Base-by-base conservation (phyloP, 805 yeast genomes). In the Geotrichum ghanense region DNA sequence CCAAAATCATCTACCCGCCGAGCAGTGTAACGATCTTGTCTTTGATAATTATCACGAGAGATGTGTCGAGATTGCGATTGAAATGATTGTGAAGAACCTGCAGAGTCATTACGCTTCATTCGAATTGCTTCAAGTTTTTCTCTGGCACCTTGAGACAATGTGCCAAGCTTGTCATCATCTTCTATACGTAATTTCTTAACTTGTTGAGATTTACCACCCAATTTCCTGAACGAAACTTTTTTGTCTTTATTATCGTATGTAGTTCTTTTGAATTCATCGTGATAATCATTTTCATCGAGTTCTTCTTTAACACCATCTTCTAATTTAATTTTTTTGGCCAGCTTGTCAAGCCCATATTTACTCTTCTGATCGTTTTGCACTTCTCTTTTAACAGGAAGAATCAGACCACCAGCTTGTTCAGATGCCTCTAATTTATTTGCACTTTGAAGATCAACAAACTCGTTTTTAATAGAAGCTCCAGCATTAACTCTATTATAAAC, bases 401-500 rank as follows among this genome's bases (percentile, higher is more conserved):
- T 19, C 40, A 40, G 16, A 14, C 47, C 39, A 12, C 45, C 45
- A 3, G 14, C 21, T 23, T 23, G 14, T n/a, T 19, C 2, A 23
- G 31, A 21, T 2, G 22, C 25, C 25, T 25, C n/a, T 4, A 20
- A 19, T 21, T 22, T n/a, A 42, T 23, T 25, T 16, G 37, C 31
- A 22, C 45, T 22, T 23, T 20, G 22, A 19, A 23, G 22, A 16
- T 35, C 26, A n/a, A 19, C 47, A 14, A 24, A 22, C 16, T 27
- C 40, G 10, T 24, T 19, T n/a, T 22, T 19, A 24, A 22, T 22
- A 31, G 37, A n/a, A 31, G 16, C 19, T 21, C 23, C 25, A 31
- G 37, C 16, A 19, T 31, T 31, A n/a, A 31, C 37, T 31, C 37
- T 31, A n/a, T 16, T 25, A 45, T 58, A 58, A 19, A 57, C 35